A percentile compares a stretch with the other conserved stretches of the same genome.
phyloP scores from a whole-genome alignment of 495 filamentous ascomycete species.

The Astrothelium macrocarpum region DNA sequence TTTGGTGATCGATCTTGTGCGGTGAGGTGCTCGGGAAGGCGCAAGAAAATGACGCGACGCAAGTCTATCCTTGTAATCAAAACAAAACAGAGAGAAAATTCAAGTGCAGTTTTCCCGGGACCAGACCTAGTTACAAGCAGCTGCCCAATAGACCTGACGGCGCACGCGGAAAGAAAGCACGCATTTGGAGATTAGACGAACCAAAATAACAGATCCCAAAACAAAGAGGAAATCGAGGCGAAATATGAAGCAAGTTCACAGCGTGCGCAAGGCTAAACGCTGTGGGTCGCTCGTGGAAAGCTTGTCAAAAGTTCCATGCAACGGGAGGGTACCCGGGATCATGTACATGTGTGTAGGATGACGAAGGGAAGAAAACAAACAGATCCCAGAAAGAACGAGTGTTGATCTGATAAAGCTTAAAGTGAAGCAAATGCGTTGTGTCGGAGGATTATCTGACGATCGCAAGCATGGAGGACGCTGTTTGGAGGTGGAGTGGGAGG shows the following conservation, averaged over 20 bases:
- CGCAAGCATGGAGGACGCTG: slow-evolving; percentile 4
- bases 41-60: background rate
- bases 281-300: background rate
- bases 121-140: background rate
- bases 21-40: background rate
- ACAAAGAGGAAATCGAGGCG: background rate
- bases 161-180: background rate
- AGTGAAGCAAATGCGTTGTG: background rate
- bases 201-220: background rate
- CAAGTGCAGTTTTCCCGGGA: background rate
- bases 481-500: background rate
- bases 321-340: background rate
- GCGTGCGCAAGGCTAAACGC: background rate
- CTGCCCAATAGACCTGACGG: background rate
- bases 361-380: slow-evolving; percentile 4
- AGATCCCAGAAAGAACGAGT: slow-evolving; percentile 3
- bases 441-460: slow-evolving; percentile 6
- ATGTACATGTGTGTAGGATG: background rate
- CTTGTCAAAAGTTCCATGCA: background rate
- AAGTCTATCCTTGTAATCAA: background rate
- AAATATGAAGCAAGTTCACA: background rate
- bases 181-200: background rate
- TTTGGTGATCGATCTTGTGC: background rate
- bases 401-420: slow-evolving; percentile 6
- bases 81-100: background rate